Conservation (phyloP, 2,329 filamentous ascomycete genomes). For the Penicillium sp. region DNA sequence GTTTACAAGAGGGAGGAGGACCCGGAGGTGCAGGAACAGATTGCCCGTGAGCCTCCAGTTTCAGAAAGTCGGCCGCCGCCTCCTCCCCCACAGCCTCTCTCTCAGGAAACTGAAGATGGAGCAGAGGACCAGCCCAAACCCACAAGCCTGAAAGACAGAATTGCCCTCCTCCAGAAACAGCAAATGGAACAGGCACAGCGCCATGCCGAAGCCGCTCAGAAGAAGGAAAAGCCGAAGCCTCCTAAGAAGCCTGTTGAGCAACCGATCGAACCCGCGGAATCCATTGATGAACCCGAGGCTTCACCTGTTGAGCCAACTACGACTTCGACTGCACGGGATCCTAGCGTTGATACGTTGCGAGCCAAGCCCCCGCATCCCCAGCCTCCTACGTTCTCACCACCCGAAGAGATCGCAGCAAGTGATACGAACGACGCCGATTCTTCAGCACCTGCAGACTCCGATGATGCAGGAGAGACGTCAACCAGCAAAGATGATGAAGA, state of each 20-base stretch:
- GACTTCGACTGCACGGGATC: conserved; percentile 39
- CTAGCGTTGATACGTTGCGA: conserved; percentile 40
- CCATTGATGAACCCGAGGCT: conserved; percentile 30
- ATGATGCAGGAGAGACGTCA: conserved; percentile 64
- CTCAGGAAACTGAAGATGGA: conserved; percentile 58
- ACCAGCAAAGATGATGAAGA: conserved; percentile 78
- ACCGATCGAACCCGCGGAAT: conserved; percentile 28
- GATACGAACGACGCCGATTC: conserved; percentile 70
- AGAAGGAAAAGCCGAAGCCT: conserved; percentile 84
- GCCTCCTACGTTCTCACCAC: conserved; percentile 42
- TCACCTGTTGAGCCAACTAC: conserved; percentile 39
- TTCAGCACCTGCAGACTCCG: conserved; percentile 66
- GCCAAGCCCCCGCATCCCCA: conserved; percentile 41
- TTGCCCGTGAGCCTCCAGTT: conserved; percentile 38
- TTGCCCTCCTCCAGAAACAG: conserved; percentile 90
- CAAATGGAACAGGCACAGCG: conserved; percentile 86
- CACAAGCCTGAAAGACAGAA: conserved; percentile 90
- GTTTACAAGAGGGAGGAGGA: conserved; percentile 88
- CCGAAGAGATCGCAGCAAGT: conserved; percentile 60
- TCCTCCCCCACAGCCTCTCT: conserved; percentile 24
- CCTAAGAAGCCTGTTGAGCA: conserved; percentile 66
- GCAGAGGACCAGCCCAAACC: conserved; percentile 84
- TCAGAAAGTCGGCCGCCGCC: conserved; percentile 36
- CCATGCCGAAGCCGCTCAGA: conserved; percentile 75
- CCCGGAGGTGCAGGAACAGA: conserved; percentile 52